Base-by-base conservation (phyloP, 2,329 filamentous ascomycete genomes). In the Fusarium lateritium region DNA sequence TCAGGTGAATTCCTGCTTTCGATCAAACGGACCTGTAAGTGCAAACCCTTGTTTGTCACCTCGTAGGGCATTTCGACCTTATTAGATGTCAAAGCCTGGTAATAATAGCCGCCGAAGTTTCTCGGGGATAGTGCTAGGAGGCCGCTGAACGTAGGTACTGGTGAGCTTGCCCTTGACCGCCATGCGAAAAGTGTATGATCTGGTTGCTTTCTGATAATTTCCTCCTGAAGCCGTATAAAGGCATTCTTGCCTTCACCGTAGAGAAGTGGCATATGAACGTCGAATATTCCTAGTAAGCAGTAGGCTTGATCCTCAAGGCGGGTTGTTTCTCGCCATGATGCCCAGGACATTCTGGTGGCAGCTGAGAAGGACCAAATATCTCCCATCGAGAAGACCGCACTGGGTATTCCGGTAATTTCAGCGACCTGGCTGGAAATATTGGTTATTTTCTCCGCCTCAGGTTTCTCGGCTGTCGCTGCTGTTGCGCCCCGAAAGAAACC, bases 221-320 rank as follows among this genome's bases (percentile, higher is more conserved):
- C 68, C n/a, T 74, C 71, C 13, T 75, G 70, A 1, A 76, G 62
- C 4, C 74, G 53, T 19, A 68, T 53, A 10, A 76, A 76, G 0
- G 73, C 73, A 19, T 44, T 62, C 6, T 63, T 40, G 0, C 76
- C 75, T 44, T 77, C 76, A 0, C 76, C 76, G 15, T 78, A 78
- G 0, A 77, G 39, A 2, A 76, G 55, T 1, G 75, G 68, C 75
- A 78, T 76, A 31, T 76, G 74, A 46, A 77, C 66, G 38, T 67
- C 70, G 45, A 78, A 78, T 1, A 78, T 49, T 6, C 76, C 76
- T 13, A 78, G 40, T 13, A 78, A 49, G 15, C 71, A 75, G 44
- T 78, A 78, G 3, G 76, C 76, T 9, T 69, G 47, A 28, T 78
- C 76, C 19, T 78, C 76, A 0, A 45, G 34, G 6, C 73, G 65